phyloP scores from a whole-genome alignment of 768 basidiomycete species.

The Pleurotus tuber-regium region DNA sequence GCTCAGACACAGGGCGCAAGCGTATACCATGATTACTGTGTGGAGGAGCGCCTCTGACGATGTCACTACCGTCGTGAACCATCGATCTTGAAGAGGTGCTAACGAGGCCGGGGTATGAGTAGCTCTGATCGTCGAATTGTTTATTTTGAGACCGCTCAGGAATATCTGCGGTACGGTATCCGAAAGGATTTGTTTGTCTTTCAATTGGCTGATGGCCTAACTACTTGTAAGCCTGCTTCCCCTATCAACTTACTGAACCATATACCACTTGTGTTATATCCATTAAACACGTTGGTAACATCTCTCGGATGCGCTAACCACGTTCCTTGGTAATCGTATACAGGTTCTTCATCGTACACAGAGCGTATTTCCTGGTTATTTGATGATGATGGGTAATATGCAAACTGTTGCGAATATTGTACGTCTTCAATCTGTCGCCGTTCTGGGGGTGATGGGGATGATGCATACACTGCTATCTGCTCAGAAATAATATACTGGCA shows the following conservation, averaged over 20 bases:
- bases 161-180: too few relatives aligned
- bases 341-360: not conserved
- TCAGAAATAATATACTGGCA: not conserved
- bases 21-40: constrained; percentile 38
- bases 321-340: not conserved
- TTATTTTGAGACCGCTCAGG: not conserved
- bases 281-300: not conserved
- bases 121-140: not conserved
- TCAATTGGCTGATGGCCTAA: too few relatives aligned
- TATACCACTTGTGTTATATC: not conserved
- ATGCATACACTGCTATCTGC: not conserved
- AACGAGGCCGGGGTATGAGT: too few relatives aligned
- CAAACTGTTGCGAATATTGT: not conserved
- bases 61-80: too few relatives aligned
- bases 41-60: too few relatives aligned
- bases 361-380: not conserved
- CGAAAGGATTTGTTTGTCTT: too few relatives aligned
- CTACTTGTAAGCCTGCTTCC: too few relatives aligned
- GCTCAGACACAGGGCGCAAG: constrained; percentile 68
- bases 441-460: not conserved
- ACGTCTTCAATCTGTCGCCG: not conserved
- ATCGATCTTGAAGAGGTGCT: too few relatives aligned
- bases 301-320: not conserved
- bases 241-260: too few relatives aligned
- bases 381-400: not conserved